Base-by-base conservation (phyloP, 257 asterid species). In the Solanum stenotomum region DNA sequence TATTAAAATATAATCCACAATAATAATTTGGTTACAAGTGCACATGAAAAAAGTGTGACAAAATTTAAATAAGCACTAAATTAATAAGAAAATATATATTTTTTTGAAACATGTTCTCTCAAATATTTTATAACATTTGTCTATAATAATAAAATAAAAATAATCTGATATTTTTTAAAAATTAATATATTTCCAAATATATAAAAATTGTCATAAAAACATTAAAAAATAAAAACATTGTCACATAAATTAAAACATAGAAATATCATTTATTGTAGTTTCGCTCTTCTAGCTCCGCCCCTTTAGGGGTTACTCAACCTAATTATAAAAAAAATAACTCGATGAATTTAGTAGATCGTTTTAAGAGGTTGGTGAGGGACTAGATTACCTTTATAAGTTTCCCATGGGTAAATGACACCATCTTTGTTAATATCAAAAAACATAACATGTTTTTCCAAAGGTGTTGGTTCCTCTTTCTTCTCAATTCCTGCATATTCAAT, bases 371-470 rank as follows among this genome's bases (percentile, higher is more conserved):
- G 0, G 9, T 0, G 9, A 49, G 0, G 8, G 9, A 49, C 8
- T 49, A 52, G 3, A 18, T 56, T 18, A 59, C 99, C 99, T 91
- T 91, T 22, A 88, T 89, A 96, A 18, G 99, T 96, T 95, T 96
- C 98, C 35, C 92, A 94, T 13, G 96, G 97, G 86, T 95, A 93
- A 89, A 96, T 88, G 5, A 95, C 9, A 13, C 99, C 99, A 87
- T 96, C 99, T 25, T 93, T 90, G 84, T 96, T 91, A 52, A 91
- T 94, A 89, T 96, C 98, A 86, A 96, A 95, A 94, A 96, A 96
- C 96, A 90, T 90, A 22, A 92, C 96, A 86, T 95, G 99, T 84
- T 94, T 95, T 88, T 94, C 93, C 37, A 96, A 88, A 85, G 90
- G 89, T 75, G 87, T 94, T 10, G 92, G 89, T 4, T 94, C 96